Evolutionary conservation across 208 protist species (phyloP).

Genomic region (Acanthamoeba healyi): DNA sequence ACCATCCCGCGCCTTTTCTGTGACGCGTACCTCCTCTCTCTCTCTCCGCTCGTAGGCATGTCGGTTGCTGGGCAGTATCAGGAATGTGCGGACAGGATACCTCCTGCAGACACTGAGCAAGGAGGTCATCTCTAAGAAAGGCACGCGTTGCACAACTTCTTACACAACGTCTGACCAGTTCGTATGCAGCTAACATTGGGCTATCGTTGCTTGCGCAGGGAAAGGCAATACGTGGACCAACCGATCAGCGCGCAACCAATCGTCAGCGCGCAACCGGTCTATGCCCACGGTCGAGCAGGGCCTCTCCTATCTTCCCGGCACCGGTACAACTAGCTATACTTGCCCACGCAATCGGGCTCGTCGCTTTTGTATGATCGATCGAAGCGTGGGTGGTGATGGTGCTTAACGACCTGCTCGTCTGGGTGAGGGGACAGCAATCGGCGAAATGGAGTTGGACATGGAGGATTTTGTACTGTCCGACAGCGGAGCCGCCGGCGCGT

Average conservation of each 20-base stretch:
- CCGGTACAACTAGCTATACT: neutral
- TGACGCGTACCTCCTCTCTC: too few species aligned
- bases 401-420: neutral
- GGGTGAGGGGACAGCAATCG: neutral
- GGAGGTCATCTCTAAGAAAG: constrained; percentile 57
- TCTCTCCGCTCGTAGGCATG: neutral
- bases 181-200: neutral
- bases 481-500: constrained; percentile 80
- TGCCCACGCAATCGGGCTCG: neutral
- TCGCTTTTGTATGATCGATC: neutral
- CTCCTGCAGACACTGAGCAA: constrained; percentile 64
- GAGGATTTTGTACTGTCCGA: constrained; percentile 80
- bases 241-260: neutral
- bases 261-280: neutral
- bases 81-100: neutral
- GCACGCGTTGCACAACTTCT: too few species aligned
- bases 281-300: neutral
- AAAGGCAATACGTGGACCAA: constrained; percentile 1
- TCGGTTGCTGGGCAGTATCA: constrained; percentile 47
- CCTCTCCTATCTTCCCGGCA: constrained; percentile 1
- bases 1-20: too few species aligned
- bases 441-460: constrained; percentile 16
- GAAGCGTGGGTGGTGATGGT: neutral
- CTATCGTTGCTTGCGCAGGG: neutral
- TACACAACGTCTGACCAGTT: neutral